A percentile compares a stretch with the other conserved stretches of the same genome.
phyloP scores from a whole-genome alignment of 257 asterid species.

The Solanum bulbocastanum region DNA sequence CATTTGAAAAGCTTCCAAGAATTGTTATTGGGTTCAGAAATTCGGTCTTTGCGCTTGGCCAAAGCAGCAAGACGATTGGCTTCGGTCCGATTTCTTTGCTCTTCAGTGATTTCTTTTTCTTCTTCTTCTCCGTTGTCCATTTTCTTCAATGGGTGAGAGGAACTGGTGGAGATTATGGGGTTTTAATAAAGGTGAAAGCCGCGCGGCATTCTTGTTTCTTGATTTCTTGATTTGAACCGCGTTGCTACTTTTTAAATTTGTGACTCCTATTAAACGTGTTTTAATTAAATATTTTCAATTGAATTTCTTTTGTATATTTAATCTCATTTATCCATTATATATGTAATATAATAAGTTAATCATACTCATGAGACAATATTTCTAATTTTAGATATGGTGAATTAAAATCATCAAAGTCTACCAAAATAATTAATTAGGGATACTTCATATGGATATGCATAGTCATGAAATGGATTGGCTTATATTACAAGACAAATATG shows the following conservation, averaged over 20 bases:
- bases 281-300: neutral
- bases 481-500: neutral
- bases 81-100: conserved; percentile 65
- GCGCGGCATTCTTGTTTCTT: neutral
- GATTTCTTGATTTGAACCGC: neutral
- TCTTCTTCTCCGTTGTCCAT: neutral
- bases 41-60: conserved; percentile 75
- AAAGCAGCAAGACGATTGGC: conserved; percentile 78
- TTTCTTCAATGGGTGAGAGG: neutral
- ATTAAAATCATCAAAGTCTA: neutral
- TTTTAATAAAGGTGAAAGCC: neutral
- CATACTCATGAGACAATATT: neutral
- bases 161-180: neutral
- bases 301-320: neutral
- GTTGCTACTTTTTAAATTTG: neutral
- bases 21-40: neutral
- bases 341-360: no score
- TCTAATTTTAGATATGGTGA: neutral
- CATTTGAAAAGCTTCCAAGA: conserved; percentile 57
- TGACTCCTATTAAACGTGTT: neutral
- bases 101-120: conserved; percentile 56
- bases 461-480: neutral
- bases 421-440: neutral
- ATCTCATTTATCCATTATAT: neutral
- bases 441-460: neutral